Evolutionary conservation across 208 protist species (phyloP).

Genomic region (Dictyostelium gargantuum): DNA sequence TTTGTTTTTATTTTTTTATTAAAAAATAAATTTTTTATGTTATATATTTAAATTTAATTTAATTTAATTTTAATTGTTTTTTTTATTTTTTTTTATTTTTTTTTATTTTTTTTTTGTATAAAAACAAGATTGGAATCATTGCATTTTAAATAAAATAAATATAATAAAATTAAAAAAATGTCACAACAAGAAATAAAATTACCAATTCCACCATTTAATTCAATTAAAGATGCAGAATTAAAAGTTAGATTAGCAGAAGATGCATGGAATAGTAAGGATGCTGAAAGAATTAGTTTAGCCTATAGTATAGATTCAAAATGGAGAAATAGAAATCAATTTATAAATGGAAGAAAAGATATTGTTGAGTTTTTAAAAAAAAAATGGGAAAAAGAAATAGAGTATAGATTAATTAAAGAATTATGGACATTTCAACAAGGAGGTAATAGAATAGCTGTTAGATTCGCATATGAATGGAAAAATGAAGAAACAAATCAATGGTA

Average conservation of each 20-base stretch:
- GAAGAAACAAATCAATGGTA: constrained; percentile 60
- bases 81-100: too few species aligned
- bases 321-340: constrained; percentile 80
- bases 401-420: constrained; percentile 80
- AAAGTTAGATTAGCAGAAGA: constrained; percentile 82
- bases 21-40: not conserved
- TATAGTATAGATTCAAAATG: constrained; percentile 80
- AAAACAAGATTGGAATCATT: too few species aligned
- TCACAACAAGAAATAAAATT: not conserved
- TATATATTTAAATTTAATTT: not conserved
- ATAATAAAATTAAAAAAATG: not conserved
- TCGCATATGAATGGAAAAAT: constrained; percentile 80
- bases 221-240: not conserved
- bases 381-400: constrained; percentile 78
- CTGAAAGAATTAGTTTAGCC: constrained; percentile 34
- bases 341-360: constrained; percentile 72
- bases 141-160: not conserved
- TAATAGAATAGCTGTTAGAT: constrained; percentile 79
- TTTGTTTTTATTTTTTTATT: not conserved
- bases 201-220: not conserved
- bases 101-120: too few species aligned
- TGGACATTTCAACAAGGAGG: constrained; percentile 50
- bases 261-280: constrained; percentile 80
- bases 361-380: constrained; percentile 75
- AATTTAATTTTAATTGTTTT: too few species aligned